Percentiles rank a stretch among this genome's conserved stretches.
Evolutionary conservation across 768 basidiomycete genomes (phyloP).

Genomic region (Polyporus arcularius): DNA sequence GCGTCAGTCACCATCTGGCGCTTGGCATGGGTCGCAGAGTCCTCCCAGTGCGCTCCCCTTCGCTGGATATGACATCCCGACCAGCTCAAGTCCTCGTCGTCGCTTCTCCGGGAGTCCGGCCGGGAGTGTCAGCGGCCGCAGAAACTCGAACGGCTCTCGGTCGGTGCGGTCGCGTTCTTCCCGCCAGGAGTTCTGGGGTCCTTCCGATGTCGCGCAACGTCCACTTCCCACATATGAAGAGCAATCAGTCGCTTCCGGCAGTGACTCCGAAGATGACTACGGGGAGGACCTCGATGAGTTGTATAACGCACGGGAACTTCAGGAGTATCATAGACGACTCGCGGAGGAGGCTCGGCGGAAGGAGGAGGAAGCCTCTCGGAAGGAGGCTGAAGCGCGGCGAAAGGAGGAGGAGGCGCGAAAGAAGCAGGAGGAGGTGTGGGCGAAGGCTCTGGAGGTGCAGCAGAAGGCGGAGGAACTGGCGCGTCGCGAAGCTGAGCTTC

Average conservation of each 20-base stretch:
- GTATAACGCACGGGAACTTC: constrained; percentile 11
- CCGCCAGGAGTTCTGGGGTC: constrained; percentile 18
- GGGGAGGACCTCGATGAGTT: constrained; percentile 18
- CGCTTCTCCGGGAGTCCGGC: constrained; percentile 7
- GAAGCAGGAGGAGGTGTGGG: constrained; percentile 33
- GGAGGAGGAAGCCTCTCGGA: constrained; percentile 23
- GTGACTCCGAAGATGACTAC: constrained; percentile 24
- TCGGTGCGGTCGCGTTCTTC: constrained; percentile 26
- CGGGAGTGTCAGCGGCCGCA: constrained; percentile 12
- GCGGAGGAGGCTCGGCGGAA: constrained; percentile 21
- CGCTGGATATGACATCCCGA: constrained; percentile 10
- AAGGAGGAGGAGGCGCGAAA: constrained; percentile 22
- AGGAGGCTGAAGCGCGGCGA: constrained; percentile 26
- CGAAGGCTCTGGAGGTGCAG: too few species aligned
- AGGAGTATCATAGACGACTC: constrained; percentile 12
- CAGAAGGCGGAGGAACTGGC: constrained; percentile 31
- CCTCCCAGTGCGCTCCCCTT: constrained; percentile 17
- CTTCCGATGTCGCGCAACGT: constrained; percentile 12
- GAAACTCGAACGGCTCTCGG: constrained; percentile 26
- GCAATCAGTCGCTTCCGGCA: constrained; percentile 22
- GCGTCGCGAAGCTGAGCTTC: constrained; percentile 26
- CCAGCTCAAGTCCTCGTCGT: constrained; percentile 5
- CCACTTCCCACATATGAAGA: constrained; percentile 24
- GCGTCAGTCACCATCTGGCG: constrained; percentile 9
- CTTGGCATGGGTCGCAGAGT: constrained; percentile 13